Base-by-base conservation (phyloP, 2,329 filamentous ascomycete genomes). In the Chrysoporthe cubensis region DNA sequence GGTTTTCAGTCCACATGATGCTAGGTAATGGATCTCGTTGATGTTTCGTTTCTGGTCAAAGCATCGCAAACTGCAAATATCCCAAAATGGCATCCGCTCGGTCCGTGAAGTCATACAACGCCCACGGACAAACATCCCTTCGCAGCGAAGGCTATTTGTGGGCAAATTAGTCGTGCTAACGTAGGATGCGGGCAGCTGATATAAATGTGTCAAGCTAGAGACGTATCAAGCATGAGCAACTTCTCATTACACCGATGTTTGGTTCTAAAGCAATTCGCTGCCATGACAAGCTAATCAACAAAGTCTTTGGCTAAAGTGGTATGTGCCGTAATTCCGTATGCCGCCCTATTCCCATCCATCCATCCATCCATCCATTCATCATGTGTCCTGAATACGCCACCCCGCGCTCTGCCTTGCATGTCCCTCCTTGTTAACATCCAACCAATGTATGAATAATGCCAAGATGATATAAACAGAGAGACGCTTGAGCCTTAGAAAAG, bases 311-410 rank as follows among this genome's bases (percentile, higher is more conserved):
- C 62, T n/a, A 21, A 63, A 64, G 18, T 65, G 65, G 40, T 63
- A 65, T 57, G 62, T 42, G 62, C 59, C 65, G 46, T 48, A 26
- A 26, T 26, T 48, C 43, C 43, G 44, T 48, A 18, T 60, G 63
- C 43, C 43, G 37, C 54, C 14, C 34, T 5, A 21, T 46, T 18
- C 11, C 57, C 7, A 9, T 59, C 37, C 50, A 34, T 42, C 7
- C 50, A 40, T 21, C 26, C 37, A 16, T 46, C 18, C 42, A 40
- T 46, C 26, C 42, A 3, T 48, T 43, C 4, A 21, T 32, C 42
- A 7, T 46, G 14, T 54, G 16, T 57, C 40, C 62, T 34, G 5
- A 46, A 34, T 57, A 37, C 62, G 50, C 62, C 62, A 9, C n/a
- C 26, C 42, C n/a, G 32, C 7, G 44, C 34, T 42, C n/a, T 26